Evolutionary conservation across 805 yeast species (phyloP).

Genomic region (Starmerella apis): DNA sequence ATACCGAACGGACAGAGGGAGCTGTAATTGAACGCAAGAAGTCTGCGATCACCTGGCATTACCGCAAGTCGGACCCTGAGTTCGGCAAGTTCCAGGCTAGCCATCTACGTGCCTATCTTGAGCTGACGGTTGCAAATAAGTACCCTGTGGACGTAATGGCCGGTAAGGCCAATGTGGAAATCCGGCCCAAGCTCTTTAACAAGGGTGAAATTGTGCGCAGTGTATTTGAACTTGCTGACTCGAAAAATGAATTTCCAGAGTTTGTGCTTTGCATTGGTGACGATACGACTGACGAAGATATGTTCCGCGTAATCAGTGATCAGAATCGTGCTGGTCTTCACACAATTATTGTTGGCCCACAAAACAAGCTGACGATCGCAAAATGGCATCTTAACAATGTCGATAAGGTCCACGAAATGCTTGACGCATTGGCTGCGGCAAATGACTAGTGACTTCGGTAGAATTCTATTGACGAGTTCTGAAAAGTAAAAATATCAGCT

Average conservation of each 20-base stretch:
- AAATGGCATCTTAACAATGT: constrained; percentile 25
- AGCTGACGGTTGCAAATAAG: constrained; percentile 46
- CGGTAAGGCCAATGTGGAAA: constrained; percentile 95
- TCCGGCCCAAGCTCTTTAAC: constrained; percentile 88
- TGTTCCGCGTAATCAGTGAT: constrained; percentile 69
- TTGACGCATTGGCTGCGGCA: constrained; percentile 13
- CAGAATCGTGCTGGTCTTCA: constrained; percentile 34
- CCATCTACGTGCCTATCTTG: constrained; percentile 55
- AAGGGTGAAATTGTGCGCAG: constrained; percentile 92
- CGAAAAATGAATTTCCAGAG: constrained; percentile 47
- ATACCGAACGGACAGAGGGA: constrained; percentile 85
- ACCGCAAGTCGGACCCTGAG: constrained; percentile 87
- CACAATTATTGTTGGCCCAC: constrained; percentile 29
- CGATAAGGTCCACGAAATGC: constrained; percentile 19
- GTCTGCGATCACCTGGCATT: constrained; percentile 97
- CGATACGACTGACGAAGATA: constrained; percentile 94
- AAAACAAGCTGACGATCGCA: constrained; percentile 35
- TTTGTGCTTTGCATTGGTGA: constrained; percentile 88
- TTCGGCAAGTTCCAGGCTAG: constrained; percentile 79
- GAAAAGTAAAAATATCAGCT: neutral
- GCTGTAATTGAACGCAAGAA: constrained; percentile 75
- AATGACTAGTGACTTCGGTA: neutral
- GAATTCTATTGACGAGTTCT: neutral
- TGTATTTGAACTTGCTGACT: constrained; percentile 43
- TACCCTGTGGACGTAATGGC: constrained; percentile 90